Base-by-base conservation (phyloP, 768 basidiomycete genomes). In the Agrocybe praecox region DNA sequence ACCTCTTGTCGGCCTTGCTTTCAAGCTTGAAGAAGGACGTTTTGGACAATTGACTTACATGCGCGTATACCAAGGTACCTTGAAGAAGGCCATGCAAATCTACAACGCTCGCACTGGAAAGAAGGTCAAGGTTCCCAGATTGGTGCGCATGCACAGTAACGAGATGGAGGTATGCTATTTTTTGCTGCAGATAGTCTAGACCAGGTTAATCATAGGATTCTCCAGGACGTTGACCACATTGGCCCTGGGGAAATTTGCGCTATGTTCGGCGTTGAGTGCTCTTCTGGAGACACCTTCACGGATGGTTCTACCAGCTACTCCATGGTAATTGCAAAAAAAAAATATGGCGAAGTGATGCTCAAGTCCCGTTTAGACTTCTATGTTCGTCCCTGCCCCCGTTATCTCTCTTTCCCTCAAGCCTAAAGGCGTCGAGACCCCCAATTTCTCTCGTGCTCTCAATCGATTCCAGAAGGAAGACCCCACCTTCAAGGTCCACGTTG, bases 381-480 rank as follows among this genome's bases (percentile, higher is more conserved):
- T 98, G 97, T 98, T 86, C 67, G 97, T 99, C 0, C 97, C 97
- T 4, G 96, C 98, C 51, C 97, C 97, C 3, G 97, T 99, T 69
- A 96, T 99, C 63, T 98, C 96, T 0, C 85, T 99, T 22, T 83
- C 96, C 0, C 87, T 99, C 71, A 94, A 94, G 64, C 92, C 96
- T 8, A 86, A 86, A 47, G 97, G 96, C 29, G 83, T 88, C 55
- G 97, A 99, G 72, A 89, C 94, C 0, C 95, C 97, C 62, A 94
- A 96, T 72, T 98, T 98, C 72, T 97, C 96, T 21, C 89, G 94
- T 19, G 97, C 96, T 1, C 82, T 99, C 52, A 95, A 95, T 70
- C 89, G 96, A 26, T 99, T 99, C 87, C 90, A 96, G 73, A 96
- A 94, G 74, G 97, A 99, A 69, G 97, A 99, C 69, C 97, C 97